A percentile compares a stretch with the other conserved stretches of the same genome.
Conservation (phyloP, 1,139 yeast species). For the Geotrichum cucujoidarum region DNA sequence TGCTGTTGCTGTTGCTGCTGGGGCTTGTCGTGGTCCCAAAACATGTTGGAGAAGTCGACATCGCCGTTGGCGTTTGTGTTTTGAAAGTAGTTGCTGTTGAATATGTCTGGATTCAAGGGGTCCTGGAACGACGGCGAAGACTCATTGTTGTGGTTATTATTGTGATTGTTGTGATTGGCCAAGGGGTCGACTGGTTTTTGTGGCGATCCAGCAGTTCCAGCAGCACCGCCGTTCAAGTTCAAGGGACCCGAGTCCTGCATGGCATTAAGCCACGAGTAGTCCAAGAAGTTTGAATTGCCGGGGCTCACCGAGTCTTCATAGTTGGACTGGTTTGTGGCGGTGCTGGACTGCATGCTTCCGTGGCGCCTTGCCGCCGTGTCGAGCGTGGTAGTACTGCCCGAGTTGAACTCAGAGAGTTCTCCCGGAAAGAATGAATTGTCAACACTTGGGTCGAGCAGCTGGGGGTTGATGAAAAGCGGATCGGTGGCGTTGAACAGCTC, state of each 20-base stretch:
- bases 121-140: constrained; percentile 12
- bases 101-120: not conserved
- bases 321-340: constrained; percentile 5
- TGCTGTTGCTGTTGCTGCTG: constrained; percentile 12
- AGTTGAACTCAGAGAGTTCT: not conserved
- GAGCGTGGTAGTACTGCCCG: constrained; percentile 10
- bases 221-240: constrained; percentile 8
- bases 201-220: constrained; percentile 3
- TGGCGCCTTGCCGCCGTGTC: constrained; percentile 8
- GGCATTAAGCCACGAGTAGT: constrained; percentile 20
- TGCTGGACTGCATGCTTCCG: constrained; percentile 9
- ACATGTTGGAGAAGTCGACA: constrained; percentile 13
- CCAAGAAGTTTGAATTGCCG: constrained; percentile 13
- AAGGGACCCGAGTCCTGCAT: constrained; percentile 13
- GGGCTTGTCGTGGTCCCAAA: constrained; percentile 19
- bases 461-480: constrained; percentile 36
- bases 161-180: not conserved
- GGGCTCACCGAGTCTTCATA: constrained; percentile 16
- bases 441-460: constrained; percentile 25
- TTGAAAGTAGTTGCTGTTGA: not conserved
- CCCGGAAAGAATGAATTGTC: constrained; percentile 10
- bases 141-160: constrained; percentile 4
- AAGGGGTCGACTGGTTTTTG: constrained; percentile 2
- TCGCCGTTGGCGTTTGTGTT: constrained; percentile 7
- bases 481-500: constrained; percentile 27